Percentiles rank a stretch among this genome's conserved stretches.
Conservation (phyloP, 73 alveolate species). For the Tetrahymena thermophila region DNA sequence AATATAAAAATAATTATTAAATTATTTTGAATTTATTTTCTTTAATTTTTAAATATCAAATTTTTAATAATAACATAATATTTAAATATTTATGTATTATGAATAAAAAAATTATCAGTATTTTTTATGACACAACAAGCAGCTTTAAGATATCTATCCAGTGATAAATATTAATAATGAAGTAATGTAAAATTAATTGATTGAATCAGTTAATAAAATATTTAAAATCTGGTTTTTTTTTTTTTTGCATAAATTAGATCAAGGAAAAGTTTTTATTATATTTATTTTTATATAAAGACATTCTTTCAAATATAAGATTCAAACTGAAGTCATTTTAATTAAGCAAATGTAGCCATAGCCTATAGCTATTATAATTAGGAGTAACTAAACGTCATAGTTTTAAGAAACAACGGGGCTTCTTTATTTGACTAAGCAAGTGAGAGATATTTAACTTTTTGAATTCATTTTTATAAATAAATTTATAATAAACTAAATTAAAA, state of each 20-base stretch:
- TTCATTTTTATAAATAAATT: background rate
- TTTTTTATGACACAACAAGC: too few relatives aligned
- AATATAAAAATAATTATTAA: too few relatives aligned
- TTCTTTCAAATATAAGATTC: background rate
- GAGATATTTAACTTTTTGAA: background rate
- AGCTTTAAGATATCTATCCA: too few relatives aligned
- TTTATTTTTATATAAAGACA: background rate
- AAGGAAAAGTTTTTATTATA: background rate
- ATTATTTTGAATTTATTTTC: too few relatives aligned
- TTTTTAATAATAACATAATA: too few relatives aligned
- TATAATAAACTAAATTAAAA: background rate
- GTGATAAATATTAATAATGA: background rate
- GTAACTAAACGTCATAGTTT: background rate
- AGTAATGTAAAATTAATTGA: too few relatives aligned
- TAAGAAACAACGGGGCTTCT: background rate
- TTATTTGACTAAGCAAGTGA: background rate
- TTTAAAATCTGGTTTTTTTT: background rate
- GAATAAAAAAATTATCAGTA: too few relatives aligned
- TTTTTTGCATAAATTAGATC: too few relatives aligned
- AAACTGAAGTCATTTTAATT: background rate
- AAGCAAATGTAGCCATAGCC: background rate
- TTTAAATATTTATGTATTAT: too few relatives aligned
- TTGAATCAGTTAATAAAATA: background rate
- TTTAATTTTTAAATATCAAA: too few relatives aligned
- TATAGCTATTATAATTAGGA: background rate